Percentiles rank a stretch among this genome's conserved stretches.
Evolutionary conservation across 371 early-diverging fungal genomes (phyloP).

Genomic region (Mucor circinelloides): DNA sequence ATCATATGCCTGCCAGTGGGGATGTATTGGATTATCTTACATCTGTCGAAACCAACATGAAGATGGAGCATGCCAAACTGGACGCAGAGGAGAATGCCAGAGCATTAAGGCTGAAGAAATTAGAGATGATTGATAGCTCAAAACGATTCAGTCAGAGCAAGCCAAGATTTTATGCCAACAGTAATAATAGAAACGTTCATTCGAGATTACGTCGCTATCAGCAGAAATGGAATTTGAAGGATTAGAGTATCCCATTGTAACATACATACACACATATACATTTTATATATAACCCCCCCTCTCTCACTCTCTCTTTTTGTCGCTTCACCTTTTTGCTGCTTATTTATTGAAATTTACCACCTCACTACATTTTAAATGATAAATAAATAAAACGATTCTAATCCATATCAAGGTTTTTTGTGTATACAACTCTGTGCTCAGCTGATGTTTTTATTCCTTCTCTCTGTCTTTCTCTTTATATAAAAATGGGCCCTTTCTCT

Average conservation of each 20-base stretch:
- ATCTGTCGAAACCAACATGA: conserved; percentile 35
- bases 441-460: not conserved
- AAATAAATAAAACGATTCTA: not conserved
- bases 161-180: conserved; percentile 8
- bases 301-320: conserved; percentile 3
- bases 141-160: not conserved
- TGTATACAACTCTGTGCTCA: not conserved
- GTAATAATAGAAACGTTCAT: conserved; percentile 10
- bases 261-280: not conserved
- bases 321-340: not conserved
- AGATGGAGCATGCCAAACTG: conserved; percentile 14
- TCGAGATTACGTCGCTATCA: conserved; percentile 19
- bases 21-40: conserved; percentile 46
- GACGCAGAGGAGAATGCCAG: conserved; percentile 12
- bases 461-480: not conserved
- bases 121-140: conserved; percentile 12
- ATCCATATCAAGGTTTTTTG: not conserved
- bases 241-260: not conserved
- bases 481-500: not conserved
- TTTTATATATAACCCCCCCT: not conserved
- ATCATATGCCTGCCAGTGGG: conserved; percentile 47
- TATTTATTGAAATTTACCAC: not conserved
- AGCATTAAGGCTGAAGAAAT: conserved; percentile 13
- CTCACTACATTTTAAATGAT: not conserved
- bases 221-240: conserved; percentile 6